Percentiles rank a stretch among this genome's conserved stretches.
Conservation (phyloP, 352 stramenopile genomes). For the Phytophthora cactorum region DNA sequence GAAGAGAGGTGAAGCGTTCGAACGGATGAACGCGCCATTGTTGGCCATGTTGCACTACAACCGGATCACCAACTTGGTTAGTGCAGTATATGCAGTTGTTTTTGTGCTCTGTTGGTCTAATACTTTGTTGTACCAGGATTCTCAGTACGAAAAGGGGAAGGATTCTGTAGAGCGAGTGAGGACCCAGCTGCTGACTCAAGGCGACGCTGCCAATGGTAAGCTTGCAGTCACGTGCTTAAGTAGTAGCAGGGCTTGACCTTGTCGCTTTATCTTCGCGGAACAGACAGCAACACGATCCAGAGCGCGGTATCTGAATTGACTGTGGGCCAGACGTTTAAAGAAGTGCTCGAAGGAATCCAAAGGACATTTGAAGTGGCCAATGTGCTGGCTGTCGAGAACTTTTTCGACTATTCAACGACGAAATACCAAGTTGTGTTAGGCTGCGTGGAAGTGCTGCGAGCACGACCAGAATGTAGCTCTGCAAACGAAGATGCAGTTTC, state of each 20-base stretch:
- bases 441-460: conserved; percentile 38
- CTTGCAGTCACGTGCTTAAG: neutral
- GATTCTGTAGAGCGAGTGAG: conserved; percentile 44
- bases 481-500: conserved; percentile 9
- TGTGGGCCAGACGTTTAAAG: conserved; percentile 12
- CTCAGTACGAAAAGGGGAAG: conserved; percentile 34
- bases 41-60: conserved; percentile 79
- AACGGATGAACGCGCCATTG: conserved; percentile 58
- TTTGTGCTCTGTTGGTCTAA: neutral
- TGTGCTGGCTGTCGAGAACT: conserved; percentile 70
- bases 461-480: conserved; percentile 15
- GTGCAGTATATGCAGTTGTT: neutral
- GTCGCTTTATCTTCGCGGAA: neutral
- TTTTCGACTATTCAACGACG: conserved; percentile 64
- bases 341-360: conserved; percentile 41
- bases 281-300: conserved; percentile 26
- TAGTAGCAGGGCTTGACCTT: neutral
- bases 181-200: conserved; percentile 29
- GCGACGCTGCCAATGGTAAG: conserved; percentile 32
- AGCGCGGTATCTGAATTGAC: conserved; percentile 15
- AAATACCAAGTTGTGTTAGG: conserved; percentile 58
- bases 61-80: conserved; percentile 52
- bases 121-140: conserved; percentile 27
- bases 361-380: conserved; percentile 54
- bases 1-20: conserved; percentile 59